Base-by-base conservation (phyloP, 805 yeast genomes). In the Jamesozyma rosinii region DNA sequence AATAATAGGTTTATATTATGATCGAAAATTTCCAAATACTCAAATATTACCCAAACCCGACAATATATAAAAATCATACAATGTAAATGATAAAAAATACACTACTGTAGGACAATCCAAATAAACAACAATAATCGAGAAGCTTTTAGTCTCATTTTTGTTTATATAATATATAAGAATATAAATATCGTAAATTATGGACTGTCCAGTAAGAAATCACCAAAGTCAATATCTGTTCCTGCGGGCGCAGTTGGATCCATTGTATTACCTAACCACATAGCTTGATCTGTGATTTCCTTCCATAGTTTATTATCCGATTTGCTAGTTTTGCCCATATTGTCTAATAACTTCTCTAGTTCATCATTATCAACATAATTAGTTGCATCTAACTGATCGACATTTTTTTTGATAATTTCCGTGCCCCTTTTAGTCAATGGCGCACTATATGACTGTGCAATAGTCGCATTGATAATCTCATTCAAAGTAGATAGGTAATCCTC, bases 231-330 rank as follows among this genome's bases (percentile, higher is more conserved):
- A 39, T 57, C 62, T 13, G 50, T 55, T 3, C 52, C 57, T 6
- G 52, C 51, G 0, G 61, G 48, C 2, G 50, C 56, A 2, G 61
- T 45, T 13, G 61, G 60, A 32, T 59, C 63, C 57, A 53, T 55
- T 2, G 57, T 49, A 36, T 68, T 75, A 44, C 73, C 74, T 44
- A 83, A 61, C 94, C 94, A 83, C 50, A 75, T 79, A 0, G 89
- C 89, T 53, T 82, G 86, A 53, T 74, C 75, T 0, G 88, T 77
- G 43, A 83, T 79, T 49, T 83, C 89, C 54, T 76, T 79, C 94
- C 94, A 83, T 27, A 83, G 63, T 47, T 80, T 72, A 40, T 66
- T 59, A 49, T 76, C 81, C 3, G 63, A 57, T 15, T 65, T 59
- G n/a, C 65, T 65, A 2, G 63, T 53, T 18, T 64, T 58, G 20